These are phyloP conservation scores for Berberis thunbergii DNA, from an alignment of 164 flowering plant genomes.

Conservation along the genomic window DNA sequence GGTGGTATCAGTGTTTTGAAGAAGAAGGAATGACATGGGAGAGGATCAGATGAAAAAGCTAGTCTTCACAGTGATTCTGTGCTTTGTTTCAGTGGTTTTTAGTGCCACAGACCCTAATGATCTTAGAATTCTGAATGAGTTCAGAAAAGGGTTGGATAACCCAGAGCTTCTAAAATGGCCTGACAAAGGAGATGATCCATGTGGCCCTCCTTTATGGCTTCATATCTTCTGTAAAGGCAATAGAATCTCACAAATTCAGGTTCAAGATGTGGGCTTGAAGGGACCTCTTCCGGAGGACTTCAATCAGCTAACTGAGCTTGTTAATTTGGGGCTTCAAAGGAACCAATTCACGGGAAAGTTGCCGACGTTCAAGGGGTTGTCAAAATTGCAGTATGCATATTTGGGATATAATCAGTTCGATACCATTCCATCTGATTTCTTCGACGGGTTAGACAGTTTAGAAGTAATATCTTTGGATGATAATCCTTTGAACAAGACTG, in stretches of 20 bases:
- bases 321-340: conserved; percentile 60
- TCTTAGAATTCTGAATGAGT: conserved; percentile 40
- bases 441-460: conserved; percentile 41
- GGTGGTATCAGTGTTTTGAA: conserved; percentile 4
- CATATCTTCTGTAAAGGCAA: conserved; percentile 46
- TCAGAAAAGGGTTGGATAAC: conserved; percentile 60
- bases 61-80: conserved; percentile 8
- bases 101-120: conserved; percentile 54
- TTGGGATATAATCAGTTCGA: conserved; percentile 62
- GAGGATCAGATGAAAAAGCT: conserved; percentile 9
- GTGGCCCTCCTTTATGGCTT: conserved; percentile 60
- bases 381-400: conserved; percentile 45
- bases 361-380: conserved; percentile 66
- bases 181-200: conserved; percentile 48
- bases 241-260: conserved; percentile 74
- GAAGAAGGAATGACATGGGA: conserved; percentile 9
- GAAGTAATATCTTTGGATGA: conserved; percentile 56
- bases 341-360: conserved; percentile 52
- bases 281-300: conserved; percentile 64
- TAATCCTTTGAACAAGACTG: conserved; percentile 47
- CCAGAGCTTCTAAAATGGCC: conserved; percentile 77
- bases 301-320: conserved; percentile 47
- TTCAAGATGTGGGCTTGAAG: conserved; percentile 39
- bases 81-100: conserved; percentile 12
- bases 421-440: conserved; percentile 64